Evolutionary conservation across 495 filamentous ascomycete genomes (phyloP), one percentile per base, ranked within the genome.

Genomic region (Wilcoxina mikolae): DNA sequence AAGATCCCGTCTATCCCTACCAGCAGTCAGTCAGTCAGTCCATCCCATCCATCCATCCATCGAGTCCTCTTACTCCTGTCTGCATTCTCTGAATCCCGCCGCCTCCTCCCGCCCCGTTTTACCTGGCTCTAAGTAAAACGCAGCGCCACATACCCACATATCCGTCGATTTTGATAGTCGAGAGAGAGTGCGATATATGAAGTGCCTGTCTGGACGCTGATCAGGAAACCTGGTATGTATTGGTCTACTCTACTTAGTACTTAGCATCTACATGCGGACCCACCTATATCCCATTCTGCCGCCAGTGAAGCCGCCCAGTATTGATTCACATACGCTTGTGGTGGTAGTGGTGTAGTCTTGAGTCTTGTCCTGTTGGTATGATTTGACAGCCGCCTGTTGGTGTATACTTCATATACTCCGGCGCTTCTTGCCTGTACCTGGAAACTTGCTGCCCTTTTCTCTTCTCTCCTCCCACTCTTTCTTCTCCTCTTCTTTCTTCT

Each of bases 331-430:
- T 18, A 38, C 20, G 15, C 20, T 12, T 15, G 20, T 18, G 3
- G 35, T 39, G 35, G 20, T 5, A 39, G 12, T 39, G 12, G 35
- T 39, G 12, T 39, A 18, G 15, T 18, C 15, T 39, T 15, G 35
- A 18, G 20, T 39, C 12, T 15, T 18, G 35, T 12, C 12, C 35
- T 39, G 35, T 5, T 39, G 35, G n/a, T n/a, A n/a, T n/a, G n/a
- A n/a, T n/a, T 39, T 39, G 35, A 18, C 4, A 18, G 23, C 46
- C 46, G 46, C 46, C 25, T 27, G 46, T 49, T 49, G 46, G 46
- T 20, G 15, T 10, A 15, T 28, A 7, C 24, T 23, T 29, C 46
- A 49, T 49, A 49, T 49, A 49, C 22, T 11, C 43, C 22, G 43
- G 43, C 43, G 43, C 43, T 24, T 46, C 43, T 18, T 46, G 2